A percentile compares a stretch with the other conserved stretches of the same genome.
Conservation (phyloP, 768 basidiomycete genomes). For the Panus rudis region DNA sequence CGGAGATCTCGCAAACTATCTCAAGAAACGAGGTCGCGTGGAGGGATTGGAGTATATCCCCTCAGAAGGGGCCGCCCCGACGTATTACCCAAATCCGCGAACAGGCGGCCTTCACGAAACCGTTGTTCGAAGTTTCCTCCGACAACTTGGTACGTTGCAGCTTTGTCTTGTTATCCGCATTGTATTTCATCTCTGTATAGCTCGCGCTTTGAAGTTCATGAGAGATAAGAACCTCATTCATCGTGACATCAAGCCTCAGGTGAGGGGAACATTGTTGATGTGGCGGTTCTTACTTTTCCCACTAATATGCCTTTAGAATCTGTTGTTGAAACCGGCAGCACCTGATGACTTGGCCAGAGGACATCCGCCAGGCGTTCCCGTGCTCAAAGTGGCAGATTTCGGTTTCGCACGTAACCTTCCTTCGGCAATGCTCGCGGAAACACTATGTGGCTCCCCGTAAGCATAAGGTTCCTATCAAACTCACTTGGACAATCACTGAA, state of each 20-base stretch:
- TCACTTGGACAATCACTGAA: too few species aligned
- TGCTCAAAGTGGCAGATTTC: conserved; percentile 97
- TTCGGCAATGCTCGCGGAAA: conserved; percentile 92
- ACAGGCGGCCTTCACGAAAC: conserved; percentile 87
- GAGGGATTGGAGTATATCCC: conserved; percentile 83
- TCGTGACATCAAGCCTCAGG: conserved; percentile 96
- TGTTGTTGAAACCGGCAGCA: conserved; percentile 79
- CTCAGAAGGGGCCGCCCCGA: conserved; percentile 55
- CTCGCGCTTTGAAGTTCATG: conserved; percentile 89
- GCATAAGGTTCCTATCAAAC: conserved; percentile 24
- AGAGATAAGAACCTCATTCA: conserved; percentile 87
- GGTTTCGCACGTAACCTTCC: conserved; percentile 94
- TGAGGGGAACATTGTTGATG: conserved; percentile 17
- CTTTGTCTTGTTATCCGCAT: background rate
- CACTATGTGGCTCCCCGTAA: conserved; percentile 93
- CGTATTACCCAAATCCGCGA: conserved; percentile 88
- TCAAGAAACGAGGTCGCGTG: conserved; percentile 94
- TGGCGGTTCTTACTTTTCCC: background rate
- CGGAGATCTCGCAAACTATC: conserved; percentile 92
- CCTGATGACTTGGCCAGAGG: conserved; percentile 76
- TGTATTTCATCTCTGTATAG: conserved; percentile 31
- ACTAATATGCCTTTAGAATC: conserved; percentile 50
- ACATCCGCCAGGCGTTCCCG: conserved; percentile 87
- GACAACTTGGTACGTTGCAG: conserved; percentile 67
- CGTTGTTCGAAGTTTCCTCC: conserved; percentile 85